Percentiles rank a stretch among this genome's conserved stretches.
Conservation (phyloP, 1,284 basidiomycete genomes). For the Xanthoconium separans region DNA sequence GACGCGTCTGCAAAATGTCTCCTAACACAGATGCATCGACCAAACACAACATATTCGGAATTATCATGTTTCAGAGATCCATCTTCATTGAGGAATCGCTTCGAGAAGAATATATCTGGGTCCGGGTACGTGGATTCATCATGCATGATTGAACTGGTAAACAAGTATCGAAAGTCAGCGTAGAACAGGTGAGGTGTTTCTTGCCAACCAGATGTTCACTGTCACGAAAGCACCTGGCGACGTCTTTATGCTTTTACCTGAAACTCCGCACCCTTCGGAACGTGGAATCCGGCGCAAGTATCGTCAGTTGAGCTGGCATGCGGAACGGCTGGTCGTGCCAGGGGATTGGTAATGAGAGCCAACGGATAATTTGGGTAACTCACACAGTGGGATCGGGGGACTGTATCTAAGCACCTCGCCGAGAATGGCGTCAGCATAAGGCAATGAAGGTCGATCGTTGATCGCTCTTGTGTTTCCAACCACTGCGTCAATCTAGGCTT, state of each 20-base stretch:
- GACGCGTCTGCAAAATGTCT: not conserved
- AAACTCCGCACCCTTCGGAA: not conserved
- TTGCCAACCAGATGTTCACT: not conserved
- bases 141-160: not conserved
- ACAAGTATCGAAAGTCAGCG: not conserved
- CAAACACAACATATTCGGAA: not conserved
- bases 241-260: not conserved
- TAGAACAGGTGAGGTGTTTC: not conserved
- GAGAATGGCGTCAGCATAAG: not conserved
- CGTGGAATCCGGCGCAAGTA: not conserved
- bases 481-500: not conserved
- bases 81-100: not conserved
- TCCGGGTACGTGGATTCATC: not conserved
- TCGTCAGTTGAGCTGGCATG: conserved; percentile 1
- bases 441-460: not conserved
- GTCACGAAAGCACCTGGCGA: not conserved
- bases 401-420: not conserved
- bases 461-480: not conserved
- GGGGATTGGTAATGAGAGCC: not conserved
- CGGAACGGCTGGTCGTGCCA: not conserved
- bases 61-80: not conserved
- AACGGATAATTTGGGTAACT: not conserved
- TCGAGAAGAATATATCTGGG: not conserved
- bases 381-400: not conserved
- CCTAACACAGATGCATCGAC: not conserved